A percentile compares a stretch with the other conserved stretches of the same genome.
phyloP scores from a whole-genome alignment of 768 basidiomycete genomes.

The Termitomyces sp. region DNA sequence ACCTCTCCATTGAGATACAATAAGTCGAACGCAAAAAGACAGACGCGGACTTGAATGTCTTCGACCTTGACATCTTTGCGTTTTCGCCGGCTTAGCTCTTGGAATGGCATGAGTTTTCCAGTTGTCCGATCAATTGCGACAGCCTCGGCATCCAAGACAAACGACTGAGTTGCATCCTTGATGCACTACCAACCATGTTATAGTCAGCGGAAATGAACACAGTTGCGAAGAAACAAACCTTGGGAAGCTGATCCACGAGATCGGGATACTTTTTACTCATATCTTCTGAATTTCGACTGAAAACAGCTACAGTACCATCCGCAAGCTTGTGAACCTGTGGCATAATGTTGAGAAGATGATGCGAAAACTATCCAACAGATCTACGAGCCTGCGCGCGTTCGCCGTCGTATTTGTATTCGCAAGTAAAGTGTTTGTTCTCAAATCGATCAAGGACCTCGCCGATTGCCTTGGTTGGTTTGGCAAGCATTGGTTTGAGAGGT shows the following conservation, averaged over 20 bases:
- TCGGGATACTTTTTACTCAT: constrained; percentile 99
- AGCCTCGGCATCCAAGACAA: constrained; percentile 95
- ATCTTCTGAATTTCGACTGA: constrained; percentile 97
- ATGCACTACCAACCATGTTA: constrained; percentile 57
- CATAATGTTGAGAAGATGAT: background rate
- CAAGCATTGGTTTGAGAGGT: constrained; percentile 97
- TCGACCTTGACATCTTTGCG: constrained; percentile 98
- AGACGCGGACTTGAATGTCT: constrained; percentile 96
- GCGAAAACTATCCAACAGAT: background rate
- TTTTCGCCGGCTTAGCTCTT: constrained; percentile 91
- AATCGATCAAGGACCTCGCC: constrained; percentile 96
- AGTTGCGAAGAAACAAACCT: constrained; percentile 39
- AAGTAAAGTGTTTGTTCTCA: constrained; percentile 93
- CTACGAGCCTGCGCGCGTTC: constrained; percentile 83
- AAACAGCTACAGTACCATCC: constrained; percentile 83
- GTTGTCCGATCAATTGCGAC: constrained; percentile 90
- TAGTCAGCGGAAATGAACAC: constrained; percentile 3
- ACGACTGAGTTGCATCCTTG: constrained; percentile 77
- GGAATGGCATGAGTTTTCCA: constrained; percentile 93
- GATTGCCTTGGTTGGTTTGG: constrained; percentile 98
- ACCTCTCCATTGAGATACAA: constrained; percentile 98
- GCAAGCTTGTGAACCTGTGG: constrained; percentile 78
- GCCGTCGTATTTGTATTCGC: constrained; percentile 99
- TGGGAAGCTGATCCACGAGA: constrained; percentile 89
- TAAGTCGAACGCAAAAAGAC: constrained; percentile 94